Evolutionary conservation across 495 filamentous ascomycete species (phyloP), one percentile per base, ranked within the genome.

Genomic region (Penicillium samsonianum): DNA sequence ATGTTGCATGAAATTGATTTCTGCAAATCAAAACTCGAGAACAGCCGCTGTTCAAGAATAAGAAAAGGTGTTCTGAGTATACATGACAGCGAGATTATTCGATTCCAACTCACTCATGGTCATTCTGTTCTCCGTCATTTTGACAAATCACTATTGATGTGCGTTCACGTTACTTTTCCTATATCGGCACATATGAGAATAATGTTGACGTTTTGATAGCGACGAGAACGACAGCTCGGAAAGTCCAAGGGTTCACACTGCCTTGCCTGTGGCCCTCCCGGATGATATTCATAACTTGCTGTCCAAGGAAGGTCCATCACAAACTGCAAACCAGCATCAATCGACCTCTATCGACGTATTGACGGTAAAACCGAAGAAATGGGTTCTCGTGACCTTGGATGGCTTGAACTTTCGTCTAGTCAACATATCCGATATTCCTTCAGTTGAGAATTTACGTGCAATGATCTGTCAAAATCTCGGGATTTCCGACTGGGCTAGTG

Each of bases 1-100:
- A 52, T 65, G 46, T 33, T 65, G 19, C 14, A 30, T 8, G 63
- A 62, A 22, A 59, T 65, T 26, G 56, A 62, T 9, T 43, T 22
- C 1, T 59, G 44, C 48, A 61, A 55, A 22, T 42, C 23, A 2
- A 57, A 53, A 25, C 51, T 65, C 5, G 48, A 65, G 23, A 20
- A 46, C 3, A 26, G 17, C 38, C 38, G 60, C 12, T 37, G 53
- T n/a, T 28, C n/a, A 2, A 45, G 63, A 20, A 47, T 65, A 25
- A 55, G 41, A 17, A 37, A 57, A 4, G 63, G 63, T 22, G 38
- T 65, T 1, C 53, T 62, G 44, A 50, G 43, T 8, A 53, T 65
- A 14, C 55, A 62, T 28, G 19, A 37, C 11, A 28, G 37, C 5
- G 60, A 62, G n/a, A 51, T 58, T 5, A 41, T 55, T 17, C 55